These are phyloP conservation scores for Nemophila menziesii DNA, from an alignment of 257 asterid genomes.

Conservation along the genomic window DNA sequence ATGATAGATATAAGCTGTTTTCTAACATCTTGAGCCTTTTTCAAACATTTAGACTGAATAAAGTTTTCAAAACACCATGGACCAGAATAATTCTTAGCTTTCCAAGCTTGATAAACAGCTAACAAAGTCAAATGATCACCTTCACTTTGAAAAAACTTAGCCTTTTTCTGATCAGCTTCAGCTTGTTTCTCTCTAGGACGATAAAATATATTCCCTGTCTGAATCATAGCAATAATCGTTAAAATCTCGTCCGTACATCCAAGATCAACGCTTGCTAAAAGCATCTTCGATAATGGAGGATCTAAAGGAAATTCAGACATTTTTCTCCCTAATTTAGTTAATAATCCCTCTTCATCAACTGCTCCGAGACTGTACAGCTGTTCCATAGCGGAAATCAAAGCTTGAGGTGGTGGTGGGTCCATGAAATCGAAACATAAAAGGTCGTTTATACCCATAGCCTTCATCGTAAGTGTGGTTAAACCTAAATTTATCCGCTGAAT, in stretches of 20 bases:
- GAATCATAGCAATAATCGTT: slow-evolving; percentile 64
- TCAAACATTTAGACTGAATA: slow-evolving; percentile 74
- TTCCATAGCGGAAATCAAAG: slow-evolving; percentile 59
- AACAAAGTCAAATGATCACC: slow-evolving; percentile 89
- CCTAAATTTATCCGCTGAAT: slow-evolving; percentile 94
- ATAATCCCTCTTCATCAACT: slow-evolving; percentile 56
- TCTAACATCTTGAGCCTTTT: slow-evolving; percentile 90
- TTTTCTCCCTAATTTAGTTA: slow-evolving; percentile 56
- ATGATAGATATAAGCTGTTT: slow-evolving; percentile 80
- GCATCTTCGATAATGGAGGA: slow-evolving; percentile 57
- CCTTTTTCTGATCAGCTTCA: slow-evolving; percentile 83
- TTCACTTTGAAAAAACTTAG: slow-evolving; percentile 86
- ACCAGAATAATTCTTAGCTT: slow-evolving; percentile 77
- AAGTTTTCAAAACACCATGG: slow-evolving; percentile 97
- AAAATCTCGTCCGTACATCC: slow-evolving; percentile 59
- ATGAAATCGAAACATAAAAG: slow-evolving; percentile 52
- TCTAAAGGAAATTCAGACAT: slow-evolving; percentile 63
- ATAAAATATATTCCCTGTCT: slow-evolving; percentile 81
- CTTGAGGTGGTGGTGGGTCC: slow-evolving; percentile 66
- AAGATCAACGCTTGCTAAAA: slow-evolving; percentile 55
- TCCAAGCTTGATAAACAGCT: slow-evolving; percentile 96
- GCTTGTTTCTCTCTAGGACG: slow-evolving; percentile 97
- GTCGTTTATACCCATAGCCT: slow-evolving; percentile 95
- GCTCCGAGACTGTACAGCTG: slow-evolving; percentile 57
- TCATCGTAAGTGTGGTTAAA: slow-evolving; percentile 64